Base-by-base conservation (phyloP, 176 grass and related monocot genomes). In the Microstegium vimineum region DNA sequence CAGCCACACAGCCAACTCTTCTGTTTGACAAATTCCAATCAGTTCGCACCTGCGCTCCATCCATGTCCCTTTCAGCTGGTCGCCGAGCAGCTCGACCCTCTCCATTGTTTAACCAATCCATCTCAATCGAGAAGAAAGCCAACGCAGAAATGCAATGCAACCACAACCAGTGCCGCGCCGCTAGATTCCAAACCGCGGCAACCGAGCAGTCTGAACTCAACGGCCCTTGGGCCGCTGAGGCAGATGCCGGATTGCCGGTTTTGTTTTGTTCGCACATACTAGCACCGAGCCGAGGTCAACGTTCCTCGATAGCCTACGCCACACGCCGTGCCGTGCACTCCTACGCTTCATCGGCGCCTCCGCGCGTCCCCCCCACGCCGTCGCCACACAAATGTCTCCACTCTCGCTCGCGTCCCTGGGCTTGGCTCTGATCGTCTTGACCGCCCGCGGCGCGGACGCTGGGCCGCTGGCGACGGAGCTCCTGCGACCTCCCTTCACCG, bases 401-500 rank as follows among this genome's bases (percentile, higher is more conserved):
- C 68, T 73, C 36, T 38, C 77, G 70, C 43, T 80, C 60, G 62
- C 76, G 32, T 20, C 75, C 34, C 77, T 75, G 8, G 45, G 82
- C 30, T 2, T 62, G 41, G 36, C 62, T 15, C 59, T 86, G 28
- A 51, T 93, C 45, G 12, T 90, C 71, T 26, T 90, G 62, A 6
- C 13, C 23, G 26, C 34, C 41, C 54, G 31, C 38, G 74, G 31
- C 8, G 62, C 86, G 42, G 66, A 51, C 14, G 88, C 89, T 2
- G 86, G 71, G 6, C 70, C 73, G 1, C 10, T 94, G 11, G 22
- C 76, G 18, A 78, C 57, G 5, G 90, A 89, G 54, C 80, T 84
- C 71, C 23, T 94, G 31, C 37, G 71, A 31, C 95, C 95, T 30
- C 51, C 31, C 71, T 93, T 94, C 92, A 84, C 26, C 36, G 88